These are phyloP conservation scores for Aspergillus diversus DNA, from an alignment of 495 filamentous ascomycete genomes.

Conservation along the genomic window DNA sequence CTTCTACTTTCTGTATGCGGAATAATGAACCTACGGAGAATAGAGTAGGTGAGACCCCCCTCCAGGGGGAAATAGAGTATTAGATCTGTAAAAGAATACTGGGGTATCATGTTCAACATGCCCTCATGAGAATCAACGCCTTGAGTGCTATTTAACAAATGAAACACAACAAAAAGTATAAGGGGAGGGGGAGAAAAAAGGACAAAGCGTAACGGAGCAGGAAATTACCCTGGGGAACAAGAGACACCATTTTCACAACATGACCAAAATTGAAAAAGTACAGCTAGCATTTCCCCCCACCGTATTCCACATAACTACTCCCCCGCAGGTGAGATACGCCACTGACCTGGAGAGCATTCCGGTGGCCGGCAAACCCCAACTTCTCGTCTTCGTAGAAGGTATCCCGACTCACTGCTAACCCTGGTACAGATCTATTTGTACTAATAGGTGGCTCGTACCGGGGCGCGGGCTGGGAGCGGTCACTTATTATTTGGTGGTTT, in stretches of 20 bases:
- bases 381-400: constrained; percentile 44
- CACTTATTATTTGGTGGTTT: not conserved
- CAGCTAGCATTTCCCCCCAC: constrained; percentile 32
- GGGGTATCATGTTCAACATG: too few species aligned
- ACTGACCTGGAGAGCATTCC: constrained; percentile 37
- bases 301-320: constrained; percentile 49
- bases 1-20: too few species aligned
- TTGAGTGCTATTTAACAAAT: constrained; percentile 4
- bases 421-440: constrained; percentile 14
- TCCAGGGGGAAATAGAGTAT: too few species aligned
- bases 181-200: too few species aligned
- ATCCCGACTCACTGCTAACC: constrained; percentile 5
- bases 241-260: too few species aligned
- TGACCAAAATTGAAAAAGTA: not conserved
- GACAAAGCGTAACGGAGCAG: too few species aligned
- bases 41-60: too few species aligned
- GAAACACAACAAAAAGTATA: not conserved
- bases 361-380: constrained; percentile 49
- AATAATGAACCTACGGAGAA: too few species aligned
- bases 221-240: constrained; percentile 1
- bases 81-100: not conserved
- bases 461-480: constrained; percentile 26
- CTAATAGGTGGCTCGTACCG: constrained; percentile 29
- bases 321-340: constrained; percentile 28
- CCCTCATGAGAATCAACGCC: not conserved